Conservation (phyloP, 2,329 filamentous ascomycete genomes). For the Celoporthe dispersa region DNA sequence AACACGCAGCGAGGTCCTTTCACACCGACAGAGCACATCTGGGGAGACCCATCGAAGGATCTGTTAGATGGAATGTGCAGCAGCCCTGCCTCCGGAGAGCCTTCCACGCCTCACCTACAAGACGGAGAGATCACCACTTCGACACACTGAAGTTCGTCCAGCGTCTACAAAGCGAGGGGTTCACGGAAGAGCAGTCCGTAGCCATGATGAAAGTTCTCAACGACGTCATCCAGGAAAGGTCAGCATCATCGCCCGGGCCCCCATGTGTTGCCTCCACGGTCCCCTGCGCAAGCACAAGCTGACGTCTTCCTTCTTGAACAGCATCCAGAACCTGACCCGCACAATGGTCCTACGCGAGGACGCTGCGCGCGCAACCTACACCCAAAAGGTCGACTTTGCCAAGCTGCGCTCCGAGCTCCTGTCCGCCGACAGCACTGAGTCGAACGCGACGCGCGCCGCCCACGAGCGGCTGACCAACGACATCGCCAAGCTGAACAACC, state of each 20-base stretch:
- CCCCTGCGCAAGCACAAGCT: not conserved
- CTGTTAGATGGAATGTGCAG: conserved; percentile 29
- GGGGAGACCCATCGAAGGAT: not conserved
- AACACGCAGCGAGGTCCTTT: conserved; percentile 34
- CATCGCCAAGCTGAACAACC: conserved; percentile 87
- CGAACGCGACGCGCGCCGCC: conserved; percentile 81
- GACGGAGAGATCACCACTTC: conserved; percentile 85
- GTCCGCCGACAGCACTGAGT: conserved; percentile 88
- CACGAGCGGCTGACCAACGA: conserved; percentile 95
- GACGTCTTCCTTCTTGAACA: conserved; percentile 38
- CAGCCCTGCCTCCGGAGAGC: conserved; percentile 44
- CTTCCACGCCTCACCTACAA: conserved; percentile 71
- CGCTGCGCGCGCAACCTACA: conserved; percentile 77
- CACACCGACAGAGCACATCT: conserved; percentile 26
- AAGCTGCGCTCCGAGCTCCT: conserved; percentile 94
- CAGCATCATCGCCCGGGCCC: conserved; percentile 15
- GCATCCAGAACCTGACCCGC: conserved; percentile 94
- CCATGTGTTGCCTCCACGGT: not conserved
- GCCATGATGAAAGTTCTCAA: conserved; percentile 99
- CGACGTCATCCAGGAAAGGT: conserved; percentile 96
- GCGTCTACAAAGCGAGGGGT: conserved; percentile 84
- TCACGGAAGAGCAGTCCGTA: conserved; percentile 91
- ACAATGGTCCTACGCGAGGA: conserved; percentile 98
- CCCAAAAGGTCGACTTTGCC: conserved; percentile 95
- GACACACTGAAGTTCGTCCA: conserved; percentile 98